Conservation (phyloP, 805 yeast species). For the Saccharomycopsis vini region DNA sequence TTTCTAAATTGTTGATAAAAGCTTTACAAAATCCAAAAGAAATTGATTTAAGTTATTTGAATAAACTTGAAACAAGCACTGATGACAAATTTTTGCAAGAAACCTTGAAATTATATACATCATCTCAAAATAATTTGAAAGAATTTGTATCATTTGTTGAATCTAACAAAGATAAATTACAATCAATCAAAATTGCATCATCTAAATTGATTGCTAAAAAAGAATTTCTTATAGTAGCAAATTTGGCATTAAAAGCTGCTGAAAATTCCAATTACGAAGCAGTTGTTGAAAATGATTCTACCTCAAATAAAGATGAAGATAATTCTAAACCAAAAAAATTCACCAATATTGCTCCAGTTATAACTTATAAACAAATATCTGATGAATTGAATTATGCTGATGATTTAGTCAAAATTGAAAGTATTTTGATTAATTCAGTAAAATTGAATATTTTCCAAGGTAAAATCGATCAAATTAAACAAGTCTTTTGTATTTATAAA, state of each 20-base stretch:
- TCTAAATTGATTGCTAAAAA: slow-evolving; percentile 11
- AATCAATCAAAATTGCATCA: not conserved
- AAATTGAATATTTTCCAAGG: slow-evolving; percentile 16
- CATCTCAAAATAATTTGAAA: slow-evolving; percentile 8
- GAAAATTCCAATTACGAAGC: slow-evolving; percentile 25
- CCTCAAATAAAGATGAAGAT: slow-evolving; percentile 7
- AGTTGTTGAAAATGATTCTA: slow-evolving; percentile 16
- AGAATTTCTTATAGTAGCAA: slow-evolving; percentile 15
- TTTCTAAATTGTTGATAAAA: slow-evolving; percentile 6
- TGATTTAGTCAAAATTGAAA: slow-evolving; percentile 17
- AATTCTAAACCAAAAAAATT: not conserved
- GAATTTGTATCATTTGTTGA: slow-evolving; percentile 9
- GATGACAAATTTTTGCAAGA: not conserved
- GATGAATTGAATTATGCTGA: slow-evolving; percentile 12
- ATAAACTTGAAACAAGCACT: slow-evolving; percentile 1
- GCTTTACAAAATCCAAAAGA: slow-evolving; percentile 14
- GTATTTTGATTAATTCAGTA: slow-evolving; percentile 16
- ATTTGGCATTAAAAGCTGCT: slow-evolving; percentile 22
- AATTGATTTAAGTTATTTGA: slow-evolving; percentile 16
- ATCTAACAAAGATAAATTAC: slow-evolving; percentile 3
- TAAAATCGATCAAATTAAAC: slow-evolving; percentile 19
- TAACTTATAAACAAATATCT: slow-evolving; percentile 18
- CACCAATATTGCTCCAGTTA: slow-evolving; percentile 11
- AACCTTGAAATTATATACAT: slow-evolving; percentile 11
- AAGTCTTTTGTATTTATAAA: slow-evolving; percentile 17